phyloP scores from a whole-genome alignment of 1,284 basidiomycete species.

The Cryptococcus sp. region DNA sequence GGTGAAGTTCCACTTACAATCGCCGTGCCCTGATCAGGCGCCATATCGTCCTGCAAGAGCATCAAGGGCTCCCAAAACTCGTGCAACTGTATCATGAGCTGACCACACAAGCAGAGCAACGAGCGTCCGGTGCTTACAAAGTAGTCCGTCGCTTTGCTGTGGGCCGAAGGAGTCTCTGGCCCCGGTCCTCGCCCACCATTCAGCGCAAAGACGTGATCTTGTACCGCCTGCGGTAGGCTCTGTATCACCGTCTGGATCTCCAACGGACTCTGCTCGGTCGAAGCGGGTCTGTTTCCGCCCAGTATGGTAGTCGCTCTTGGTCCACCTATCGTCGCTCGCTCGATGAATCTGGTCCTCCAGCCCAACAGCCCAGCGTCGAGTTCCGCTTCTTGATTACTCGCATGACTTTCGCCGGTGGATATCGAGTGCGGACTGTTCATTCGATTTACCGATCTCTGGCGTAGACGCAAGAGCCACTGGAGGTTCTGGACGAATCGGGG shows the following conservation, averaged over 20 bases:
- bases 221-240: constrained; percentile 10
- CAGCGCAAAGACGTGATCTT: constrained; percentile 10
- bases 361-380: constrained; percentile 26
- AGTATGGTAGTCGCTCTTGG: constrained; percentile 10
- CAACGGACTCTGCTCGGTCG: not conserved
- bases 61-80: constrained; percentile 7
- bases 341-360: constrained; percentile 31
- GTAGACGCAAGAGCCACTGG: constrained; percentile 25
- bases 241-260: constrained; percentile 8
- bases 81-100: constrained; percentile 2
- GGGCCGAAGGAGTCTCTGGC: not conserved
- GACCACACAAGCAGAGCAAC: not conserved
- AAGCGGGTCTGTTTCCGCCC: not conserved
- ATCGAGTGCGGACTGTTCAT: not conserved
- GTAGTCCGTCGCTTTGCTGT: constrained; percentile 6
- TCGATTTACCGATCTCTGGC: constrained; percentile 10
- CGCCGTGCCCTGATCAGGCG: not conserved
- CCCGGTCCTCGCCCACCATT: not conserved
- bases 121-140: not conserved
- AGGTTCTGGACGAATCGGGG: constrained; percentile 23
- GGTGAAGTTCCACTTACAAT: not conserved
- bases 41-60: constrained; percentile 5
- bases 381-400: constrained; percentile 9
- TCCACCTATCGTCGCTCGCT: constrained; percentile 10
- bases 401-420: not conserved